These are phyloP conservation scores for Balakata baccata DNA, from an alignment of 345 rosid species.

Conservation along the genomic window DNA sequence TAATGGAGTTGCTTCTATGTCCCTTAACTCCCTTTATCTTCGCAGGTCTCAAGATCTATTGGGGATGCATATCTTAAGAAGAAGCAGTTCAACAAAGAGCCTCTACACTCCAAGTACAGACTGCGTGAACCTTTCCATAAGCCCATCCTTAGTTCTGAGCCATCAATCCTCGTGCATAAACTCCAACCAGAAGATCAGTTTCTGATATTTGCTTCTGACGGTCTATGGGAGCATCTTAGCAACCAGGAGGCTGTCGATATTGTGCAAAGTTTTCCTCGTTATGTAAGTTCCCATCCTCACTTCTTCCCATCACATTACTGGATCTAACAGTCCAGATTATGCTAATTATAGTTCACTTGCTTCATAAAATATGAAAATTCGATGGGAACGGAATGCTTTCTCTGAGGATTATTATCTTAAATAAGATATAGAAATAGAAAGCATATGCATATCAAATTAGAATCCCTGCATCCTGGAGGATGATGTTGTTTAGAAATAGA, in stretches of 20 bases:
- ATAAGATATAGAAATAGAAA: too few relatives aligned
- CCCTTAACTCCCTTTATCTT: neutral
- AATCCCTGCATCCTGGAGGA: too few relatives aligned
- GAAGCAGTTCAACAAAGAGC: constrained; percentile 79
- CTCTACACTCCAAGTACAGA: constrained; percentile 52
- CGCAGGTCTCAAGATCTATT: constrained; percentile 73
- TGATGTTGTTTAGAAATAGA: too few relatives aligned
- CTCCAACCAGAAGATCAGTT: constrained; percentile 62
- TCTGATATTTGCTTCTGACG: constrained; percentile 81
- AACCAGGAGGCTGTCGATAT: constrained; percentile 64
- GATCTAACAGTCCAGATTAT: too few relatives aligned
- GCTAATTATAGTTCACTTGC: too few relatives aligned
- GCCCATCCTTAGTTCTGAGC: constrained; percentile 74
- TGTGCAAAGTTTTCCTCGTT: constrained; percentile 47
- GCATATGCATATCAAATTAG: too few relatives aligned
- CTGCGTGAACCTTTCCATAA: constrained; percentile 47
- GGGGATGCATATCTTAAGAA: constrained; percentile 83
- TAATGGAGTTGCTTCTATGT: neutral
- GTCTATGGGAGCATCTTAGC: constrained; percentile 86
- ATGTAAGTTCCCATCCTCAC: constrained; percentile 35
- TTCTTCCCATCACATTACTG: neutral
- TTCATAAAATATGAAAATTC: too few relatives aligned
- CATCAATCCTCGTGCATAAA: constrained; percentile 49
- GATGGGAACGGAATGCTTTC: too few relatives aligned
- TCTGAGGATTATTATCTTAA: too few relatives aligned